phyloP scores from a whole-genome alignment of 2,329 filamentous ascomycete species.

The Lachnellula hyalina region DNA sequence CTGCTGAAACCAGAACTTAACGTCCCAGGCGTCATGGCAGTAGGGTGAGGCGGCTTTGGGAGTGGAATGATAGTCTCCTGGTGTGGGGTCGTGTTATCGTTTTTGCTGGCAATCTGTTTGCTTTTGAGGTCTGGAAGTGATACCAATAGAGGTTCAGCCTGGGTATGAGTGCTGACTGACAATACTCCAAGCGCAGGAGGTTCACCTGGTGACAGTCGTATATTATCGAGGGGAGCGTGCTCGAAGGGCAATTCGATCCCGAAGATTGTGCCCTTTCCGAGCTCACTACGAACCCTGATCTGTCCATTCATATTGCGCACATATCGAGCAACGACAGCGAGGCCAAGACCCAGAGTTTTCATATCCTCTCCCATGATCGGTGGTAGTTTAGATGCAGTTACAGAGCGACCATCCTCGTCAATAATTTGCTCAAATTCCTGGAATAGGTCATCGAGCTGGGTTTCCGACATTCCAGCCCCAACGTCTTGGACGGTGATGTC shows the following conservation, averaged over 20 bases:
- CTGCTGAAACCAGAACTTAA: background rate
- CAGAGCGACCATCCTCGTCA: constrained; percentile 15
- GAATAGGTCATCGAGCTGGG: constrained; percentile 22
- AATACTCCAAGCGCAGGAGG: background rate
- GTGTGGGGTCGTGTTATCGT: background rate
- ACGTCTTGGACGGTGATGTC: constrained; percentile 20
- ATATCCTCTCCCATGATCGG: background rate
- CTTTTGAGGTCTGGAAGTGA: background rate
- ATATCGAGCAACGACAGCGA: constrained; percentile 22
- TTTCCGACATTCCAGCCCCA: constrained; percentile 22
- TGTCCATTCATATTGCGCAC: constrained; percentile 23
- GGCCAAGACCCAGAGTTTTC: constrained; percentile 12
- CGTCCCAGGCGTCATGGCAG: background rate
- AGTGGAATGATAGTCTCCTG: background rate
- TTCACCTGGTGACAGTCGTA: background rate
- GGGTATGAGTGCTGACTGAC: background rate
- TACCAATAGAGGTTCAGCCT: background rate
- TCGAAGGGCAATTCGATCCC: constrained; percentile 22
- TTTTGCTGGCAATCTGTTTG: background rate
- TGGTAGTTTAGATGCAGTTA: constrained; percentile 3
- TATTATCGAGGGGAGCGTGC: constrained; percentile 1
- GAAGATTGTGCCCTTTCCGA: constrained; percentile 24
- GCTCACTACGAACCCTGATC: constrained; percentile 19
- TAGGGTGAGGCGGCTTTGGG: background rate
- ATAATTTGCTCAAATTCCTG: constrained; percentile 23